Evolutionary conservation across 2,329 filamentous ascomycete genomes (phyloP).

Genomic region (Aurifilum marmelostoma): DNA sequence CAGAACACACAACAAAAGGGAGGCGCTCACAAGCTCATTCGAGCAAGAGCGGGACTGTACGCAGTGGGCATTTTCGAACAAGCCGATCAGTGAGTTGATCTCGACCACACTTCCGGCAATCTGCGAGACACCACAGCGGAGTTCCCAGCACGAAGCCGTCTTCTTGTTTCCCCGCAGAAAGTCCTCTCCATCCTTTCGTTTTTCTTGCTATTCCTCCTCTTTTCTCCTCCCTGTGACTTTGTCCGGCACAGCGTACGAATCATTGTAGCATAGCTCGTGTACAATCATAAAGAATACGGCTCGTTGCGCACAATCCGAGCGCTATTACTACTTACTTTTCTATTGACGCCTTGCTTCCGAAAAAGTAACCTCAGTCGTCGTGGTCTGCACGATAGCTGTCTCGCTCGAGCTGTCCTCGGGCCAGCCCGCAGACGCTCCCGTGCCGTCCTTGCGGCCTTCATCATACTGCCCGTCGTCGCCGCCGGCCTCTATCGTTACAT

Average conservation of each 20-base stretch:
- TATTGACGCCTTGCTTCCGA: background rate
- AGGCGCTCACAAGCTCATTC: background rate
- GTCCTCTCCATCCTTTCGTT: too few relatives aligned
- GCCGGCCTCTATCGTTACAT: background rate
- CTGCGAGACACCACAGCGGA: too few relatives aligned
- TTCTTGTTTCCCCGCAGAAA: too few relatives aligned
- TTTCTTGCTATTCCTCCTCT: too few relatives aligned
- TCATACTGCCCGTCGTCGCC: background rate
- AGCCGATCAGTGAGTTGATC: background rate
- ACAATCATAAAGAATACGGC: background rate
- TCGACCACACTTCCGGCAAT: too few relatives aligned
- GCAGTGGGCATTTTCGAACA: background rate
- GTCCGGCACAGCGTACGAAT: background rate
- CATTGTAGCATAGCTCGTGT: background rate
- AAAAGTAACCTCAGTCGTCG: background rate
- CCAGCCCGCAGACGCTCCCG: background rate
- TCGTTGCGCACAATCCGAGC: background rate
- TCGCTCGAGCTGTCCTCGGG: background rate
- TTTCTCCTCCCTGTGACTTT: background rate
- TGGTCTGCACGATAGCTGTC: constrained; percentile 1
- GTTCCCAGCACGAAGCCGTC: too few relatives aligned
- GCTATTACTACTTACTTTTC: background rate
- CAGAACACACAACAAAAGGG: background rate
- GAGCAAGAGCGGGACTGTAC: background rate
- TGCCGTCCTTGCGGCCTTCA: background rate